Evolutionary conservation across 495 filamentous ascomycete genomes (phyloP), one percentile per base, ranked within the genome.

Genomic region (Polyplosphaeria fusca): DNA sequence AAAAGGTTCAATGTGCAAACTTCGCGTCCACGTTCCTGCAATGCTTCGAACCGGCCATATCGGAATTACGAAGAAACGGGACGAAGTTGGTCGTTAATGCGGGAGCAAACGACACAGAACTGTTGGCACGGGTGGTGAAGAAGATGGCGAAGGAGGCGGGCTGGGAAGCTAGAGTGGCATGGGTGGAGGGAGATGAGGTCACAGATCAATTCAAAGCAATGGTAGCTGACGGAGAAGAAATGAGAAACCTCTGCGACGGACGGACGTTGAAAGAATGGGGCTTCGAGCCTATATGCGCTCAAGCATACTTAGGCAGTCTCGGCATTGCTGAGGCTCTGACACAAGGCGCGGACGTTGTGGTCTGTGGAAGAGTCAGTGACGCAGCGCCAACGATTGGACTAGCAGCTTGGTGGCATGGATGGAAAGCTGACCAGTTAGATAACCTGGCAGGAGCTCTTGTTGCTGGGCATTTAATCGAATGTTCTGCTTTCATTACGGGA

Each of bases 101-200:
- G 38, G 62, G 62, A 2, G 62, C 62, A 12, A 61, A 47, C 26
- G 62, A 65, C 41, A 65, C 58, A 2, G 58, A 65, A 28, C 18
- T 58, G 9, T 52, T 65, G 11, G 62, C 62, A 5, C 38, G 60
- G 22, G 19, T 61, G 5, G 58, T 61, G 5, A 48, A 44, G 46
- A 32, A 53, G 38, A 32, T 19, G 28, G 38, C 24, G 25, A 14
- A 52, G 11, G 51, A 48, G 19, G 30, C 23, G n/a, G 62, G 45
- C 14, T 46, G 32, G 19, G 47, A 63, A 37, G 13, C 55, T 3
- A 62, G 55, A 43, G 58, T 66, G 4, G 52, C 63, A 40, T 66
- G 63, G 63, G 56, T 66, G n/a, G 63, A 66, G 51, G 63, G 63
- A 23, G 60, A 66, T 39, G 63, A 66, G 26, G 54, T 55, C 35